phyloP scores from a whole-genome alignment of 306 rosid species.

The Inga oerstediana region DNA sequence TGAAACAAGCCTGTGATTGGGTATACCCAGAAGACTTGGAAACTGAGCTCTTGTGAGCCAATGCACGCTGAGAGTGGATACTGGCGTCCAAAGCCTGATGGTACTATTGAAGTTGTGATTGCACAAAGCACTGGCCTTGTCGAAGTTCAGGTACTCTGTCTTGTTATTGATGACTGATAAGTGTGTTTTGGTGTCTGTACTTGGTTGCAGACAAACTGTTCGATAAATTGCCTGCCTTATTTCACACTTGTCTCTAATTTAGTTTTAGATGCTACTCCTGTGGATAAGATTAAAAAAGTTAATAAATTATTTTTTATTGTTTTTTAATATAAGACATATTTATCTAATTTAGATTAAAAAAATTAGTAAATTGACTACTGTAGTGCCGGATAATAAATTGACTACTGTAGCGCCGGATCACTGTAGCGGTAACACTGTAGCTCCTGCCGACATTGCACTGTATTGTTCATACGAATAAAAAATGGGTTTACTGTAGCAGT shows the following conservation, averaged over 20 bases:
- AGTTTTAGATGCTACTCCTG: background rate
- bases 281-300: too few species aligned
- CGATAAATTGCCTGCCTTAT: background rate
- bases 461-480: too few species aligned
- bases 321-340: too few species aligned
- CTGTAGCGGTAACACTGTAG: too few species aligned
- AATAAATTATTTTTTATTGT: too few species aligned
- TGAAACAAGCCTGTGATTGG: constrained; percentile 69
- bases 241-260: constrained; percentile 3
- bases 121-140: constrained; percentile 89
- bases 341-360: too few species aligned
- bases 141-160: constrained; percentile 73
- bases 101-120: constrained; percentile 74
- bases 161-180: background rate
- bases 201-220: background rate
- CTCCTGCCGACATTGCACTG: too few species aligned
- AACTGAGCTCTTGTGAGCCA: constrained; percentile 70
- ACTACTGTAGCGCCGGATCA: too few species aligned
- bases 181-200: background rate
- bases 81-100: constrained; percentile 85
- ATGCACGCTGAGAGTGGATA: constrained; percentile 90
- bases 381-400: too few species aligned
- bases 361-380: too few species aligned
- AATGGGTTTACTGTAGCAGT: too few species aligned
- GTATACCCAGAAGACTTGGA: constrained; percentile 88